Percentiles rank a stretch among this genome's conserved stretches.
These are phyloP conservation scores for Fragaria nilgerrensis DNA, from an alignment of 306 rosid genomes.

Conservation along the genomic window DNA sequence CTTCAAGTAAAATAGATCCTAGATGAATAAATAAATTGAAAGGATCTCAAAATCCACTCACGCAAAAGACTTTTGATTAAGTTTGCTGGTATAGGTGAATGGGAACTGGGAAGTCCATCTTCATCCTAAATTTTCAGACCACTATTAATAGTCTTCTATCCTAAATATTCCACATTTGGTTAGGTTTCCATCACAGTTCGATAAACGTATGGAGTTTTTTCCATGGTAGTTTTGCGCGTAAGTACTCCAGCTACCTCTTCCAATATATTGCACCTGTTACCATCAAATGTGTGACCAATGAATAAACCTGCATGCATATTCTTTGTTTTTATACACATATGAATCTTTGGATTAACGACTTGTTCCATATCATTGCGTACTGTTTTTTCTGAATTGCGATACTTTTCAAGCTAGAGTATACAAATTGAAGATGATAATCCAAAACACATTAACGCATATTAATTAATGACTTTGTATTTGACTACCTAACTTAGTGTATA, in stretches of 20 bases:
- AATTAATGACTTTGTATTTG: no score
- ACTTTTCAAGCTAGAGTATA: no score
- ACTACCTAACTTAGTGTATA: no score
- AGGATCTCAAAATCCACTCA: conserved; percentile 4
- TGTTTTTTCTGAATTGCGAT: no score
- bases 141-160: not conserved
- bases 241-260: not conserved
- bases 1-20: no score
- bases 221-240: not conserved
- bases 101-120: not conserved
- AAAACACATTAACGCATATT: no score
- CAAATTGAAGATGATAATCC: no score
- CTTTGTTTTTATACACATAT: not conserved
- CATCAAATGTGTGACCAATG: not conserved
- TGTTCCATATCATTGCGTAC: not conserved
- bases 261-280: not conserved
- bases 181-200: not conserved
- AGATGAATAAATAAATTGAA: no score
- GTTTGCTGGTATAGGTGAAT: no score
- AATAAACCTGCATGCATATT: not conserved
- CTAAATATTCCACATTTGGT: no score
- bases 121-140: not conserved
- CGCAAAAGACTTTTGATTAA: not conserved
- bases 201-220: not conserved
- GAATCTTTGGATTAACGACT: not conserved